Evolutionary conservation across 768 basidiomycete genomes (phyloP), one percentile per base, ranked within the genome.

Genomic region (Kwoniella bestiolae): DNA sequence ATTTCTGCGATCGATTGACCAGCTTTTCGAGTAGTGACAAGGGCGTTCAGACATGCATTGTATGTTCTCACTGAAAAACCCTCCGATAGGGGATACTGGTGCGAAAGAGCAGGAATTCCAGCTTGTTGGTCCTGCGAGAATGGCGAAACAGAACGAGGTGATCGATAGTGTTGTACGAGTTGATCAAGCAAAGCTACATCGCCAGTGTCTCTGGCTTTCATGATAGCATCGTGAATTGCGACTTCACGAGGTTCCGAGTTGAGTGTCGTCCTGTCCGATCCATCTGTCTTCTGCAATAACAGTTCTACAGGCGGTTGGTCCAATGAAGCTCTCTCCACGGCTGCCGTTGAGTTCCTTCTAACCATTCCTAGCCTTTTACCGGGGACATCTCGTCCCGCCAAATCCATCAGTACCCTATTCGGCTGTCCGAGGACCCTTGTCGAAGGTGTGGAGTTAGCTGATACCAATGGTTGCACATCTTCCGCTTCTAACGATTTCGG

Each of bases 21-120:
- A 9, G 80, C 68, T 31, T 45, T 47, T 28, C 82, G 75, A 14
- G 73, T 63, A 0, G 46, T 29, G 38, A 83, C 72, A 2, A 92
- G 79, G 0, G 86, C 87, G 1, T 83, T 75, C 23, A 93, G 80
- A 5, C 87, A 87, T 34, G 83, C 77, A 71, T 91, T 91, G 82
- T 87, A 91, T 23, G 88, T 85, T 26, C 80, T 71, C 25, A 86
- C 78, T 2, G 83, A 82, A 38, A 74, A 75, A 25, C 51, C 57
- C 9, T 51, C 38, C 2, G 74, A 72, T 9, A 78, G 61, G 5
- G 76, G 76, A 26, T 72, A 71, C 21, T 68, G 53, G 4, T 67
- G 46, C 4, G 61, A 44, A 3, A 68, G 53, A 2, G 62, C 55
- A n/a, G 74, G 60, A 35, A 53, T 52, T 14, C 70, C 68, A 14